Conservation (phyloP, 2,329 filamentous ascomycete species). For the Ascochyta pisi region DNA sequence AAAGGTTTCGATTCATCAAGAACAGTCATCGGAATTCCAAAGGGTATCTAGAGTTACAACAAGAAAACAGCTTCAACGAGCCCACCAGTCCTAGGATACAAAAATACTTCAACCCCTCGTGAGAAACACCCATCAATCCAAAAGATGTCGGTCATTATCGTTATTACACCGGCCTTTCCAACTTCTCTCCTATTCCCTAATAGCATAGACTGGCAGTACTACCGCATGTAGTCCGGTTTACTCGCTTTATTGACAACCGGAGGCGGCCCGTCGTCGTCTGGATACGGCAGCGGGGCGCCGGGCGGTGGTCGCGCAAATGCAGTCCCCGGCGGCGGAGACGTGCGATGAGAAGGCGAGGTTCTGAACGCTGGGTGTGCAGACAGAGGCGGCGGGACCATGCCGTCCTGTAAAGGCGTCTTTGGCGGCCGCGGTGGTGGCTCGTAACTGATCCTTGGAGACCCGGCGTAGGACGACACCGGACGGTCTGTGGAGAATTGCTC, state of each 20-base stretch:
- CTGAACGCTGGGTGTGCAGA: slow-evolving; percentile 16
- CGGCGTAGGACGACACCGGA: slow-evolving; percentile 32
- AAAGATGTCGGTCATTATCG: slow-evolving; percentile 3
- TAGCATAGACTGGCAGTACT: neutral
- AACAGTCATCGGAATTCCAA: neutral
- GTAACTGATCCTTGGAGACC: slow-evolving; percentile 37
- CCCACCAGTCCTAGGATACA: neutral
- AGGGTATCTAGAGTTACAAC: slow-evolving; percentile 18
- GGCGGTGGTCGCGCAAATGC: slow-evolving; percentile 41
- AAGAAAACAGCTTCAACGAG: neutral
- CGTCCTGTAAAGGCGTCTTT: slow-evolving; percentile 49
- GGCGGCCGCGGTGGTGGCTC: slow-evolving; percentile 50
- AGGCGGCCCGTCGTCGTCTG: slow-evolving; percentile 78
- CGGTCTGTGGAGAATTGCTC: slow-evolving; percentile 38
- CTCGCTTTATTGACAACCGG: slow-evolving; percentile 84
- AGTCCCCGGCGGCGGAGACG: slow-evolving; percentile 36
- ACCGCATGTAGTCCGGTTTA: slow-evolving; percentile 71
- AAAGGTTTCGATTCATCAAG: too few relatives aligned
- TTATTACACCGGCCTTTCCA: neutral
- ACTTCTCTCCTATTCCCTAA: neutral
- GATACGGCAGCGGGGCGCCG: slow-evolving; percentile 71
- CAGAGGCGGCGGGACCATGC: slow-evolving; percentile 20
- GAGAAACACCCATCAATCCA: neutral
- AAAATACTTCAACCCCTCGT: neutral
- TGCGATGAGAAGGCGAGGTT: slow-evolving; percentile 9